A percentile compares a stretch with the other conserved stretches of the same genome.
Conservation (phyloP, 371 early-diverging fungal genomes). For the Mortierella sp. region DNA sequence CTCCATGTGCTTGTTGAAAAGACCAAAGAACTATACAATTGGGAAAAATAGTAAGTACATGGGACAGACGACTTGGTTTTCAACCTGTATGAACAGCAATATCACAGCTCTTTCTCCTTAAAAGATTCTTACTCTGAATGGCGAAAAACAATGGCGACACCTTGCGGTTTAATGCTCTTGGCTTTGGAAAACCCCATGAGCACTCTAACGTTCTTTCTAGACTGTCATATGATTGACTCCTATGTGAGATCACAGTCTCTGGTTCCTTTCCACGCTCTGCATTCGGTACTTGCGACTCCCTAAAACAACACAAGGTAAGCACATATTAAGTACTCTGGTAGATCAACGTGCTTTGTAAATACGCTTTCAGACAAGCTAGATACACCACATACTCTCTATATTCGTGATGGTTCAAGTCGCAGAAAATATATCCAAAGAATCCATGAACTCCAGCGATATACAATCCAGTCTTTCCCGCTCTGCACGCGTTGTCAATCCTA, state of each 20-base stretch:
- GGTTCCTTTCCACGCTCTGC: constrained; percentile 58
- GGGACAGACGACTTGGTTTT: not conserved
- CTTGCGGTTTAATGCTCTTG: constrained; percentile 58
- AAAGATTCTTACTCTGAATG: constrained; percentile 61
- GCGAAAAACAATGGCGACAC: constrained; percentile 65
- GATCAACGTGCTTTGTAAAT: not conserved
- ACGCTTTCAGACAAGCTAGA: not conserved
- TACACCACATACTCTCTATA: constrained; percentile 72
- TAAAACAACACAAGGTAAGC: constrained; percentile 1
- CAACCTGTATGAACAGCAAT: not conserved
- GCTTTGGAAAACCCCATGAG: constrained; percentile 39
- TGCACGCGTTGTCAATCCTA: constrained; percentile 69
- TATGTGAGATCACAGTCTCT: constrained; percentile 56
- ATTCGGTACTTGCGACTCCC: constrained; percentile 23
- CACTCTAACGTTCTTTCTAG: constrained; percentile 57
- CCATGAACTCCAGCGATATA: constrained; percentile 82
- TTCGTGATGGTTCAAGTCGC: constrained; percentile 78
- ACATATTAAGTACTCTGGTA: not conserved
- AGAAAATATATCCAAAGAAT: constrained; percentile 86
- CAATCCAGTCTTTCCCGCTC: constrained; percentile 66
- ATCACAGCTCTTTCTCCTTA: not conserved
- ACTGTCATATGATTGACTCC: constrained; percentile 60
- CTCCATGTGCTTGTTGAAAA: constrained; percentile 52
- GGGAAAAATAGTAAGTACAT: not conserved
- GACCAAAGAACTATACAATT: constrained; percentile 57